A percentile compares a stretch with the other conserved stretches of the same genome.
Evolutionary conservation across 768 basidiomycete species (phyloP).

Genomic region (Tylopilus cervinicoccineus): DNA sequence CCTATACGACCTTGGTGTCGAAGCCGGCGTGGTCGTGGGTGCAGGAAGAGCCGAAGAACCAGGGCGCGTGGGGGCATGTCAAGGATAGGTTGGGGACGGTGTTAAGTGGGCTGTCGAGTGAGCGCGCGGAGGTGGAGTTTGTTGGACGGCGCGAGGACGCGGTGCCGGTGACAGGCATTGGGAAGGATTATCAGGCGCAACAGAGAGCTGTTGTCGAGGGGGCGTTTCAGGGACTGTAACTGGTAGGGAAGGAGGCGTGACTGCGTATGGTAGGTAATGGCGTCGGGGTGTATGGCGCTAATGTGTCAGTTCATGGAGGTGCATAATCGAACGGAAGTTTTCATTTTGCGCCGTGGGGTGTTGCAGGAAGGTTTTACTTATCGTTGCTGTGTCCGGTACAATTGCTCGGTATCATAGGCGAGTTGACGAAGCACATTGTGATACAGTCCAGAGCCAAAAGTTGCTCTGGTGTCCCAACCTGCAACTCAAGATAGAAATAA

Average conservation of each 20-base stretch:
- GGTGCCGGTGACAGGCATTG: constrained; percentile 74
- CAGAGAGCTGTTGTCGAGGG: constrained; percentile 57
- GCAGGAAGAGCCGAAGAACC: constrained; percentile 88
- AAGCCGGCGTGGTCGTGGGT: constrained; percentile 49
- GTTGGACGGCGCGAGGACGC: constrained; percentile 69
- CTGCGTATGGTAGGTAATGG: not conserved
- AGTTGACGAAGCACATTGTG: no score
- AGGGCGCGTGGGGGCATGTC: constrained; percentile 77
- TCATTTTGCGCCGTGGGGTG: not conserved
- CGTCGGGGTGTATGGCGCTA: not conserved
- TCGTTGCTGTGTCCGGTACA: no score
- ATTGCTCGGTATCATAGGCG: no score
- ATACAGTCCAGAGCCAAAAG: no score
- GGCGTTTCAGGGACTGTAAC: constrained; percentile 51
- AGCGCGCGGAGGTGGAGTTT: constrained; percentile 41
- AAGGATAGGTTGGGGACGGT: constrained; percentile 50
- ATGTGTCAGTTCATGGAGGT: not conserved
- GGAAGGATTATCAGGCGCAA: constrained; percentile 61
- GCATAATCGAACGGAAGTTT: not conserved
- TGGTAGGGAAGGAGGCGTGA: not conserved
- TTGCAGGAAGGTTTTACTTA: no score
- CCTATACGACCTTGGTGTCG: constrained; percentile 45
- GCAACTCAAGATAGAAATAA: no score
- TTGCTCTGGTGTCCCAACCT: no score
- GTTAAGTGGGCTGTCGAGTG: constrained; percentile 39